Percentiles rank a stretch among this genome's conserved stretches.
phyloP scores from a whole-genome alignment of 306 rosid genomes.

The Oxytropis ochrocephala region DNA sequence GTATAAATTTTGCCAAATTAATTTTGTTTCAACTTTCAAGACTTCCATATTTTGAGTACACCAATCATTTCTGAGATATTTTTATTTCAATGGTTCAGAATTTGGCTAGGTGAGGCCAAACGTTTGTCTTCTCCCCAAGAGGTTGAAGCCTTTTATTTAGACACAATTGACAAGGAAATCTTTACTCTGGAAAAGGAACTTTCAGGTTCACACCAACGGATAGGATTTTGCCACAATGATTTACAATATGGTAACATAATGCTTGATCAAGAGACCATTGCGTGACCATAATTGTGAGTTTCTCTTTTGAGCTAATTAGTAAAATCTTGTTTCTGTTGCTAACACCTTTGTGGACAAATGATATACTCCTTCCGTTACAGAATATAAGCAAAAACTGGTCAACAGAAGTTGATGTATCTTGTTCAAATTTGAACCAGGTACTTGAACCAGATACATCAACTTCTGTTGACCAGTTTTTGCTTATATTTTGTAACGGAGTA shows the following conservation, averaged over 20 bases:
- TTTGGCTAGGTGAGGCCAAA: constrained; percentile 65
- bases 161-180: constrained; percentile 59
- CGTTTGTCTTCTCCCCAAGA: constrained; percentile 53
- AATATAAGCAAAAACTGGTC: too few species aligned
- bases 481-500: too few species aligned
- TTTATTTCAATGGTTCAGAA: constrained; percentile 41
- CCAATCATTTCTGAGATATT: constrained; percentile 3
- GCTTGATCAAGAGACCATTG: constrained; percentile 68
- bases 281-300: constrained; percentile 74
- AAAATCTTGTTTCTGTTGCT: constrained; percentile 4
- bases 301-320: constrained; percentile 16
- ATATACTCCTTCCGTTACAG: too few species aligned
- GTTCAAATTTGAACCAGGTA: too few species aligned
- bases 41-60: not conserved
- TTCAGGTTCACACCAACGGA: constrained; percentile 28
- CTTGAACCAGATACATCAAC: too few species aligned
- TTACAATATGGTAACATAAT: constrained; percentile 84
- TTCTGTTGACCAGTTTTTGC: too few species aligned
- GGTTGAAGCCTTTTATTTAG: constrained; percentile 62
- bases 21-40: not conserved
- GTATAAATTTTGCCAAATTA: not conserved
- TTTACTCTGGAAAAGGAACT: constrained; percentile 58
- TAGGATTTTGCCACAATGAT: constrained; percentile 90
- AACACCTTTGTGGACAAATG: constrained; percentile 4
- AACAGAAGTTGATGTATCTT: too few species aligned